A percentile compares a stretch with the other conserved stretches of the same genome.
These are phyloP conservation scores for Cercophora samala DNA, from an alignment of 495 filamentous ascomycete species.

Conservation along the genomic window DNA sequence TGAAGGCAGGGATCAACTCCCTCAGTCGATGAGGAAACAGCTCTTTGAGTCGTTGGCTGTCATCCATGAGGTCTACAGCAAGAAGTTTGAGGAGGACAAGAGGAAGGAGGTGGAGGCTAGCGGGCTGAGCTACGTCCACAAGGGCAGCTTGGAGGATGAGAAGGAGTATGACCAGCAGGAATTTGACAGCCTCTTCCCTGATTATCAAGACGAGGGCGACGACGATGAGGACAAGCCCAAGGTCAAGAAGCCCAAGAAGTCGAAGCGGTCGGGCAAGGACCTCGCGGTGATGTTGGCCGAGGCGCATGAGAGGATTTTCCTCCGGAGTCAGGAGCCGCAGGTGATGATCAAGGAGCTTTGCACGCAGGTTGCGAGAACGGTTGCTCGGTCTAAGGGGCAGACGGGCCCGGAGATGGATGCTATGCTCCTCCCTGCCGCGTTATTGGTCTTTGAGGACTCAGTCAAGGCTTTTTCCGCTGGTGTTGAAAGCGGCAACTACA, in stretches of 20 bases:
- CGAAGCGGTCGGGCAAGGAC: slow-evolving; percentile 36
- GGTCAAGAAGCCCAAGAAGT: slow-evolving; percentile 20
- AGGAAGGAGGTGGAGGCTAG: slow-evolving; percentile 67
- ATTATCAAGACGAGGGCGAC: slow-evolving; percentile 54
- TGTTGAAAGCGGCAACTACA: slow-evolving; percentile 53
- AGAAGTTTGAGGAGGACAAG: slow-evolving; percentile 62
- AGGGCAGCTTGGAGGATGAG: slow-evolving; percentile 67
- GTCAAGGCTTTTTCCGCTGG: slow-evolving; percentile 50
- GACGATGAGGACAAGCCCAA: slow-evolving; percentile 19
- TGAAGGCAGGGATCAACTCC: slow-evolving; percentile 42
- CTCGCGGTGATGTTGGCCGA: slow-evolving; percentile 45
- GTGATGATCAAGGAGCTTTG: slow-evolving; percentile 39
- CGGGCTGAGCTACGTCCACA: slow-evolving; percentile 74
- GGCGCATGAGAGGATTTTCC: slow-evolving; percentile 50
- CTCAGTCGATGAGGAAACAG: slow-evolving; percentile 29
- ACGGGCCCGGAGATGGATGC: slow-evolving; percentile 40
- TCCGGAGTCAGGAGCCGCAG: slow-evolving; percentile 32
- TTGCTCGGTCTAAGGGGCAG: slow-evolving; percentile 28
- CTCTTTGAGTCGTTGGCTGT: slow-evolving; percentile 57
- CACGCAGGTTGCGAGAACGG: slow-evolving; percentile 36
- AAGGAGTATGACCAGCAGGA: slow-evolving; percentile 76
- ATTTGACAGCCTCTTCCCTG: slow-evolving; percentile 75
- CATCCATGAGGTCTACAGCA: slow-evolving; percentile 76
- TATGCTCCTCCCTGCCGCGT: slow-evolving; percentile 59
- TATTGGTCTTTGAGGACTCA: slow-evolving; percentile 60